Evolutionary conservation across 2,329 filamentous ascomycete species (phyloP), one percentile per base, ranked within the genome.

Genomic region (Bipolaris sorokiniana): DNA sequence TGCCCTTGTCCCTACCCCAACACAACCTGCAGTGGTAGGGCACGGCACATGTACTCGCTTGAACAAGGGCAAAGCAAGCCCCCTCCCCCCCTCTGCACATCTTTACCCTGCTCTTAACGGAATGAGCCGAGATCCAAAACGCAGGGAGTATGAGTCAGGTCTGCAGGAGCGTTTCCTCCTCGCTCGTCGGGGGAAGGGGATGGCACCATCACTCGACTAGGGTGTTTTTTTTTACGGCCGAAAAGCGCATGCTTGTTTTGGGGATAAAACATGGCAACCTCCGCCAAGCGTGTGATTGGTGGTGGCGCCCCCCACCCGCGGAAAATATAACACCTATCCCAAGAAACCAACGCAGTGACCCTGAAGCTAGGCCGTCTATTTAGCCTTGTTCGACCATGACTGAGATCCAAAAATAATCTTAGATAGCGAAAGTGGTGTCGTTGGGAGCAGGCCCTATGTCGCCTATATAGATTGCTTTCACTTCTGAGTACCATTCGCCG

Each of bases 391-490:
- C 48, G 58, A 60, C 57, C 54, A 48, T 49, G 52, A 45, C 38
- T 48, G 57, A 55, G 65, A 54, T 65, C 73, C 74, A 72, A 71
- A 72, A 69, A 66, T 71, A 57, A 57, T 57, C 50, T 48, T 45
- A 54, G 65, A 67, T 61, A 67, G 64, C 71, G 71, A 71, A 62
- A 68, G 56, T 71, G 66, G 68, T 65, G 67, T 70, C 70, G 67
- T 73, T 72, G 75, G 67, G 51, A 72, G 70, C 63, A 72, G 66
- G 72, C 26, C 58, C 63, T 67, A 68, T 67, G 68, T 61, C 61
- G 59, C 58, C 50, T 52, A 52, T 54, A 52, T 63, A 70, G 67
- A 73, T 73, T 74, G 63, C 63, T 59, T 46, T 74, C 71, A 72
- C 72, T 64, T 73, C 66, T 62, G 59, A 42, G 63, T 67, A 68